These are phyloP conservation scores for Usnea hakonensis DNA, from an alignment of 495 filamentous ascomycete species.

Conservation along the genomic window DNA sequence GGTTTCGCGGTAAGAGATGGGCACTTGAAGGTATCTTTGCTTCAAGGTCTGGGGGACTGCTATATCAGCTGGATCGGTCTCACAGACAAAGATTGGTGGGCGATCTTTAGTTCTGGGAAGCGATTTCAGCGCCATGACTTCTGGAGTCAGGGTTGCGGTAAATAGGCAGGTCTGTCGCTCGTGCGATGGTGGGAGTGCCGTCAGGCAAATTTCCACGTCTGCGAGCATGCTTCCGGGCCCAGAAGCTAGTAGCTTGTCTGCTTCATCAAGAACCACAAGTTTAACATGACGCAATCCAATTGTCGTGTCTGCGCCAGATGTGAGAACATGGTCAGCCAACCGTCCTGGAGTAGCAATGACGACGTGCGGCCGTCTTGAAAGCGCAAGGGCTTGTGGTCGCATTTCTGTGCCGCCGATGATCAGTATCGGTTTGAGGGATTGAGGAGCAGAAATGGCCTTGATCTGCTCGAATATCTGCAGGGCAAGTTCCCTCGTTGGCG, in stretches of 20 bases:
- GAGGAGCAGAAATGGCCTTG: slow-evolving; percentile 78
- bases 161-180: slow-evolving; percentile 90
- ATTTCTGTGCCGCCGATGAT: slow-evolving; percentile 90
- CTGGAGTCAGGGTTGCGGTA: slow-evolving; percentile 91
- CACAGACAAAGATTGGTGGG: slow-evolving; percentile 76
- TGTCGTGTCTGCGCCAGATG: slow-evolving; percentile 83
- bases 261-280: slow-evolving; percentile 92
- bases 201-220: slow-evolving; percentile 82
- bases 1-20: slow-evolving; percentile 82
- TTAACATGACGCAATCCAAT: slow-evolving; percentile 65
- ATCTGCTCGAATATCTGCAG: slow-evolving; percentile 95
- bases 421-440: slow-evolving; percentile 75
- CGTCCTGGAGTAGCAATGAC: slow-evolving; percentile 93
- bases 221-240: slow-evolving; percentile 81
- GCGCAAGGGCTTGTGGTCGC: slow-evolving; percentile 76
- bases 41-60: slow-evolving; percentile 72
- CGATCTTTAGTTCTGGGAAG: slow-evolving; percentile 57
- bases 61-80: slow-evolving; percentile 60
- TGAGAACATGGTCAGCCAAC: slow-evolving; percentile 86
- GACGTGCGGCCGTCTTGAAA: slow-evolving; percentile 75
- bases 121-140: slow-evolving; percentile 75
- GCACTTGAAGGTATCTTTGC: slow-evolving; percentile 79
- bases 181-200: slow-evolving; percentile 59
- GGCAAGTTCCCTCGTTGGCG: slow-evolving; percentile 87
- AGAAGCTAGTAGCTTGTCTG: slow-evolving; percentile 76